These are phyloP conservation scores for Mycocentrospora acerina DNA, from an alignment of 2,329 filamentous ascomycete species.

Conservation along the genomic window DNA sequence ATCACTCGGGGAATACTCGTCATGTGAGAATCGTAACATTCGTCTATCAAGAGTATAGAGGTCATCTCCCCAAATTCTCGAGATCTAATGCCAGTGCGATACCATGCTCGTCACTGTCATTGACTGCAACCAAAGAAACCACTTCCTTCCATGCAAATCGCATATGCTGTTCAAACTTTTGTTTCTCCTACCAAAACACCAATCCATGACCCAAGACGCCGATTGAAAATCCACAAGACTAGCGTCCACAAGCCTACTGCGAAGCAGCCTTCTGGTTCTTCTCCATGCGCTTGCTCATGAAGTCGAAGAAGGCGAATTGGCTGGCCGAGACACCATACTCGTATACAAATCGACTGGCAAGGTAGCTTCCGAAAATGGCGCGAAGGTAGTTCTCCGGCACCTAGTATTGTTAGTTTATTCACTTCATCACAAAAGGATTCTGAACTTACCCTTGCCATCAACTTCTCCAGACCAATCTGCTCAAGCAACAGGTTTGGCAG, in stretches of 20 bases:
- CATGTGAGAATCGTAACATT: no score
- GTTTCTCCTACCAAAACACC: background rate
- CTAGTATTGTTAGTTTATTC: slow-evolving; percentile 41
- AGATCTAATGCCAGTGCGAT: no score
- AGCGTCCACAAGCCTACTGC: no score
- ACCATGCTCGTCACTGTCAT: background rate
- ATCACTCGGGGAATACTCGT: no score
- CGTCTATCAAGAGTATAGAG: no score
- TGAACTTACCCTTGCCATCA: slow-evolving; percentile 70
- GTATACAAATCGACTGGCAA: slow-evolving; percentile 95
- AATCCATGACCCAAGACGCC: background rate
- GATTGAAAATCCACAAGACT: background rate
- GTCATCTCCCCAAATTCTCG: no score
- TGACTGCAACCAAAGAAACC: background rate
- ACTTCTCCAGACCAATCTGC: slow-evolving; percentile 87
- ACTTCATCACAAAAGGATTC: background rate
- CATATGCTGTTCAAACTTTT: background rate
- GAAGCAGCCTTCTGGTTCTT: slow-evolving; percentile 19
- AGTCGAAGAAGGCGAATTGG: slow-evolving; percentile 98
- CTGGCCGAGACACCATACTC: slow-evolving; percentile 88
- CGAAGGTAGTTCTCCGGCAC: slow-evolving; percentile 90
- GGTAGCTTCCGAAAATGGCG: slow-evolving; percentile 93
- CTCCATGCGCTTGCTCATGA: slow-evolving; percentile 58
- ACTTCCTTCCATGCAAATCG: background rate
- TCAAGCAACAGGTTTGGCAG: slow-evolving; percentile 80